A percentile compares a stretch with the other conserved stretches of the same genome.
Evolutionary conservation across 768 basidiomycete genomes (phyloP).

Genomic region (Mycena metata): DNA sequence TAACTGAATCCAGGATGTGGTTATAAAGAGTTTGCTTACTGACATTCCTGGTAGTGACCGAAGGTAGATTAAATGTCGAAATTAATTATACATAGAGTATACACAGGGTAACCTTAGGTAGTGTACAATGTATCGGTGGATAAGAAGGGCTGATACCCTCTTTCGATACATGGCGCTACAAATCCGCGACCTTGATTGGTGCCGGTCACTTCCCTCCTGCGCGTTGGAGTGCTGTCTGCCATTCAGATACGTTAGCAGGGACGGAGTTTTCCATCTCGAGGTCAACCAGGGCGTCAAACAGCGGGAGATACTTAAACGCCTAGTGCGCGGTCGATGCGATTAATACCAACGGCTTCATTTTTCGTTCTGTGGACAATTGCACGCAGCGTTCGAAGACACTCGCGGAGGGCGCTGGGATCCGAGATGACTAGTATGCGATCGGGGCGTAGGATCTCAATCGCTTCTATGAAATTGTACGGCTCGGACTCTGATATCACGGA

Average conservation of each 20-base stretch:
- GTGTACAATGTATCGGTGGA: no score
- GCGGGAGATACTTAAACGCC: constrained; percentile 12
- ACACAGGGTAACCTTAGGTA: no score
- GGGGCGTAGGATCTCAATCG: neutral
- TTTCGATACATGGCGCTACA: no score
- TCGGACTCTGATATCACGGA: neutral
- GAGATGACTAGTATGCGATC: neutral
- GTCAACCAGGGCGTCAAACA: neutral
- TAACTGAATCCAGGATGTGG: no score
- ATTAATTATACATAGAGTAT: no score
- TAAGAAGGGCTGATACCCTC: no score
- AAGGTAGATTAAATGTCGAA: no score
- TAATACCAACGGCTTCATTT: neutral
- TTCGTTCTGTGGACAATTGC: constrained; percentile 9
- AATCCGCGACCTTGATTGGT: no score
- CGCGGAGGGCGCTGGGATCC: neutral
- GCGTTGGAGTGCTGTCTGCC: constrained; percentile 2
- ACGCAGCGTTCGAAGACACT: neutral
- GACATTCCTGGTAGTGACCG: no score
- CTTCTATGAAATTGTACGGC: constrained; percentile 23
- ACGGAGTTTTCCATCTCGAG: neutral
- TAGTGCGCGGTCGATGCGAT: constrained; percentile 21
- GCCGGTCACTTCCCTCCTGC: no score
- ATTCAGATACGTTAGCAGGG: constrained; percentile 23
- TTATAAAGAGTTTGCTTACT: no score